Base-by-base conservation (phyloP, 257 asterid genomes). In the Ballota nigra region DNA sequence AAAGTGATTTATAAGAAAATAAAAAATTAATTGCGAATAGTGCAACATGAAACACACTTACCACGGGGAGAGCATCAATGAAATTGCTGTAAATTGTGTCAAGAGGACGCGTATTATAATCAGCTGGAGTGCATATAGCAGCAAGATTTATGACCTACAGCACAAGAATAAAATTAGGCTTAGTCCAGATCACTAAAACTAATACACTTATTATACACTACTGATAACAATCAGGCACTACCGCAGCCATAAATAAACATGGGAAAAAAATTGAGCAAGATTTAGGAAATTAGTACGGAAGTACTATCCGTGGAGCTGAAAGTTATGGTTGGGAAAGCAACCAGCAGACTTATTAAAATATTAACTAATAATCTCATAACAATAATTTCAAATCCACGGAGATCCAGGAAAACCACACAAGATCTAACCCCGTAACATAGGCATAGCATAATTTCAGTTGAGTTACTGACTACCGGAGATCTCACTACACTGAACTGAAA, bases 61-160 rank as follows among this genome's bases (percentile, higher is more conserved):
- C 97, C 87, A 92, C 96, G 0, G 98, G 96, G 67, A 92, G 89
- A 60, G 98, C 98, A 80, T 92, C 98, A 58, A 85, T 83, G 80
- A 92, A 92, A 78, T 92, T 92, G 94, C 96, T 92, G 86, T 86
- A 89, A 62, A 92, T 92, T 10, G 98, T 92, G 79, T 92, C 98
- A n/a, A 89, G 92, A 0, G 98, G 98, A 51, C 97, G 92, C 0
- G 95, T 92, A 61, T 92, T 92, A 83, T 92, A 92, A 76, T 92
- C 97, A 1, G 96, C 96, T 71, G 98, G 98, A 66, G 98, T 92
- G 82, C 98, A 92, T 73, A 92, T 89, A 81, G 98, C 96, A 28
- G 98, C 98, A 72, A 92, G 98, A 79, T 92, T 92, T 69, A 92
- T 69, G 6, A 85, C 83, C 98, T 92, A 57, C 70, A 68, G 61